A percentile compares a stretch with the other conserved stretches of the same genome.
Evolutionary conservation across 805 yeast species (phyloP).

Genomic region (Jamesozyma rosinii): DNA sequence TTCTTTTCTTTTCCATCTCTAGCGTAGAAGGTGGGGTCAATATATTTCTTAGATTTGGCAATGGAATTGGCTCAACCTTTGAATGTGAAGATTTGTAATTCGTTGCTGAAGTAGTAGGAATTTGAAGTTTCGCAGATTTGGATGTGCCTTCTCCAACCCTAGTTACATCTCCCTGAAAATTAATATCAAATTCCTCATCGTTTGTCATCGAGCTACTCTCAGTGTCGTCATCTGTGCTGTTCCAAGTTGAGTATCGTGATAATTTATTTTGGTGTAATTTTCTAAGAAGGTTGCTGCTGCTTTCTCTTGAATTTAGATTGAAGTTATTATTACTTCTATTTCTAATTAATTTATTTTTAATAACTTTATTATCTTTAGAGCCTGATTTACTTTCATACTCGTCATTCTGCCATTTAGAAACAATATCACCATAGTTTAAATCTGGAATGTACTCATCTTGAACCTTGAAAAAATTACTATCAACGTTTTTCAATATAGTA

Average conservation of each 20-base stretch:
- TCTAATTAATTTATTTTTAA: background rate
- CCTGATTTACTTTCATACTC: slow-evolving; percentile 2
- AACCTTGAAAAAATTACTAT: slow-evolving; percentile 1
- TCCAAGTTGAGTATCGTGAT: slow-evolving; percentile 10
- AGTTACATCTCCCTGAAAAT: slow-evolving; percentile 3
- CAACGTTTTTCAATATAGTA: background rate
- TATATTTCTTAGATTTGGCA: slow-evolving; percentile 22
- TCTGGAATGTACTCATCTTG: slow-evolving; percentile 64
- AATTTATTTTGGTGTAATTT: slow-evolving; percentile 3
- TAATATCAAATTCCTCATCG: slow-evolving; percentile 2
- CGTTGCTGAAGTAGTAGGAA: slow-evolving; percentile 13
- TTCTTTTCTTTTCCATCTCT: slow-evolving; percentile 11
- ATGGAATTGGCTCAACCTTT: slow-evolving; percentile 31
- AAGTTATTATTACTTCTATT: background rate
- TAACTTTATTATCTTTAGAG: background rate
- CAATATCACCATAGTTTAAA: slow-evolving; percentile 44
- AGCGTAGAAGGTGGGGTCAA: slow-evolving; percentile 13
- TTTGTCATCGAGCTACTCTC: slow-evolving; percentile 2
- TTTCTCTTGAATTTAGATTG: background rate
- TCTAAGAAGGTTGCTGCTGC: slow-evolving; percentile 2
- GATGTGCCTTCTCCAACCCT: slow-evolving; percentile 1
- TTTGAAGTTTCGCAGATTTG: background rate
- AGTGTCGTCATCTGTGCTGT: slow-evolving; percentile 4
- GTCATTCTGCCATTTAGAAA: slow-evolving; percentile 39
- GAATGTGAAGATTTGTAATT: slow-evolving; percentile 26